These are phyloP conservation scores for Heterobasidion occidentale DNA, from an alignment of 1,284 basidiomycete species.

Conservation along the genomic window DNA sequence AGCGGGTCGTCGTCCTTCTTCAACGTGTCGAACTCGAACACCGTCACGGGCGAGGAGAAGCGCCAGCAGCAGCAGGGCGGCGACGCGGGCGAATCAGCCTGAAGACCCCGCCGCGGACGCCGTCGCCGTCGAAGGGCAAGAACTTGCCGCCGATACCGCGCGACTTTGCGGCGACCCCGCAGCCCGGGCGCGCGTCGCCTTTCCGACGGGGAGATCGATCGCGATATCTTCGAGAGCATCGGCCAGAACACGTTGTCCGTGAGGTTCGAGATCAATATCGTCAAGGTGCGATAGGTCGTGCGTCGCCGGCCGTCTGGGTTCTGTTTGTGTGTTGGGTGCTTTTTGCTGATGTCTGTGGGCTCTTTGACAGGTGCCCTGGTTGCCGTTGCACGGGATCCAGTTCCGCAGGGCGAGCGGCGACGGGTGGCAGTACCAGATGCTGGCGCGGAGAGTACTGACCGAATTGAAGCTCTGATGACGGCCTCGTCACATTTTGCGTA, in stretches of 20 bases:
- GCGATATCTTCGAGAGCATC: conserved; percentile 66
- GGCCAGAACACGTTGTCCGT: conserved; percentile 76
- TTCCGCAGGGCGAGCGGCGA: conserved; percentile 91
- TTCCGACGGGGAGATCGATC: conserved; percentile 58
- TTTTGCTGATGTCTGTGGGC: conserved; percentile 4
- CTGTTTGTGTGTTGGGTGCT: neutral
- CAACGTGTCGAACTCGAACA: conserved; percentile 54
- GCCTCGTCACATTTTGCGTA: neutral
- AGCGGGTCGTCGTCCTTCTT: conserved; percentile 76
- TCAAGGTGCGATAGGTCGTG: no score
- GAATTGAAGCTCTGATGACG: conserved; percentile 81
- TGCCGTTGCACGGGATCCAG: conserved; percentile 93
- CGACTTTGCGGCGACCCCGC: conserved; percentile 42
- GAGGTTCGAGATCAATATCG: conserved; percentile 89
- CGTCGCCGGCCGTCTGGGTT: conserved; percentile 18
- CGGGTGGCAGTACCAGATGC: conserved; percentile 96
- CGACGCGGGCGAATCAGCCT: conserved; percentile 20
- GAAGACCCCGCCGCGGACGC: conserved; percentile 29
- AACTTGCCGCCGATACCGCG: conserved; percentile 65
- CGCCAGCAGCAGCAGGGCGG: conserved; percentile 20
- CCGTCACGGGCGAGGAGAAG: conserved; percentile 31
- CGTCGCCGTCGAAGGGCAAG: conserved; percentile 43
- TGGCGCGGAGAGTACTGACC: conserved; percentile 88
- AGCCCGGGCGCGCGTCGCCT: conserved; percentile 27
- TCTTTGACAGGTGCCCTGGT: conserved; percentile 73